Evolutionary conservation across 176 grass and related monocot species (phyloP), one percentile per base, ranked within the genome.

Genomic region (Otatea glauca): DNA sequence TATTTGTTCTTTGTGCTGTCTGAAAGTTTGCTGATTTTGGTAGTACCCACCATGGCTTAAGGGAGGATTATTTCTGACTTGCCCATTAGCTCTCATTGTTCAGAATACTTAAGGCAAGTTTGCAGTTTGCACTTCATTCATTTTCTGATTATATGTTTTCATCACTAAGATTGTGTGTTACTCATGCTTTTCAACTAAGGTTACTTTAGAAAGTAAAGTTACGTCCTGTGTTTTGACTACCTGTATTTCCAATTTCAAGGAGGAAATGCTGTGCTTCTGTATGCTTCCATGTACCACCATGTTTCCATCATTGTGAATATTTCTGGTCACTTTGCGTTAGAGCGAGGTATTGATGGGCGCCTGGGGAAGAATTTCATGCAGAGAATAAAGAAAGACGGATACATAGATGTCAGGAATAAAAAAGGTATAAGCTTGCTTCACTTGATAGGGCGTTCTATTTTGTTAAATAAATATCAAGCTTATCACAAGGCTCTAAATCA

Each of bases 361-460:
- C 72, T 98, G 39, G 95, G 95, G 43, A 98, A 86, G 80, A 82
- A 92, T 49, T 98, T 92, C 73, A 87, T 93, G 92, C 83, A 88
- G 62, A 93, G 87, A 88, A 90, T 98, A 76, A 83, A 91, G 48
- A 87, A 88, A 87, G 82, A 95, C 66, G 89, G 92, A n/a, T 92
- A 92, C 42, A 95, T 98, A 73, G 92, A 98, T 86, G 91, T 95
- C 47, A 98, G 76, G 68, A 92, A 95, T 58, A 95, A 21, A 83
- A 94, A 87, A 85, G 92, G 95, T 95, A 63, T 16, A 83, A 61
- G 18, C 58, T 88, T 86, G 50, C 18, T 77, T 56, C 25, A 41
- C 9, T 74, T 43, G 18, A 70, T 76, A 43, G 43, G 42, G 7
- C 58, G 58, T 69, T 81, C 8, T 82, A 13, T 32, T 12, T 86